A percentile compares a stretch with the other conserved stretches of the same genome.
Evolutionary conservation across 2,329 filamentous ascomycete genomes (phyloP).

Genomic region (Calonectria pseudoreteaudii): DNA sequence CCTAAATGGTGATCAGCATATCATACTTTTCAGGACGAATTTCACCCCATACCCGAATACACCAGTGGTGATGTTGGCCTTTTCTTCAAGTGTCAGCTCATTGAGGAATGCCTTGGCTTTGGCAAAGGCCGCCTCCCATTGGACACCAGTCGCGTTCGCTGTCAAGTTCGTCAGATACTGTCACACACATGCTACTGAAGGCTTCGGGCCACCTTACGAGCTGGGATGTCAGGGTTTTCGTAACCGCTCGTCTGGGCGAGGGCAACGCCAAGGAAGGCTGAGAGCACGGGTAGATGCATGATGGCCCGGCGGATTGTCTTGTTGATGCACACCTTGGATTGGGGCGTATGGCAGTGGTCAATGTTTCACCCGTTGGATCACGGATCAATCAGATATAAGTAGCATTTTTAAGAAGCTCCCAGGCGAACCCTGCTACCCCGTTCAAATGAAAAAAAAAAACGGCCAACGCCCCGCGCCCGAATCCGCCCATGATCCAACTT

Average conservation of each 20-base stretch:
- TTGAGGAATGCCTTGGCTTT: neutral
- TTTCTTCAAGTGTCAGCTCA: slow-evolving; percentile 3
- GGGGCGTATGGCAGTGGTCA: neutral
- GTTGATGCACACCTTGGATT: neutral
- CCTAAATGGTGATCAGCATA: neutral
- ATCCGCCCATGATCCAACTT: neutral
- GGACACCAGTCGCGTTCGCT: neutral
- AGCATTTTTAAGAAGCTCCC: neutral
- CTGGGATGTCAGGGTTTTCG: neutral
- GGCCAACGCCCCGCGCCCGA: neutral
- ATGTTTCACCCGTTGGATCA: neutral
- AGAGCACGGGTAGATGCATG: neutral
- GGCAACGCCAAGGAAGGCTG: neutral
- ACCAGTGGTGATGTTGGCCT: neutral
- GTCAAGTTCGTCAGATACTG: neutral
- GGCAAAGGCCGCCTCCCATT: neutral
- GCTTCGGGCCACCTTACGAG: neutral
- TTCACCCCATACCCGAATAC: neutral
- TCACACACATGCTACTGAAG: too few relatives aligned
- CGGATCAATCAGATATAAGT: neutral
- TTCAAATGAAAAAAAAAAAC: neutral
- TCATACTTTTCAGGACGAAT: neutral
- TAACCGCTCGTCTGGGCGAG: neutral
- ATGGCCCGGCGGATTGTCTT: neutral
- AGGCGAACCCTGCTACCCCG: neutral